Evolutionary conservation across 495 filamentous ascomycete genomes (phyloP).

Genomic region (Aspergillus wentii): DNA sequence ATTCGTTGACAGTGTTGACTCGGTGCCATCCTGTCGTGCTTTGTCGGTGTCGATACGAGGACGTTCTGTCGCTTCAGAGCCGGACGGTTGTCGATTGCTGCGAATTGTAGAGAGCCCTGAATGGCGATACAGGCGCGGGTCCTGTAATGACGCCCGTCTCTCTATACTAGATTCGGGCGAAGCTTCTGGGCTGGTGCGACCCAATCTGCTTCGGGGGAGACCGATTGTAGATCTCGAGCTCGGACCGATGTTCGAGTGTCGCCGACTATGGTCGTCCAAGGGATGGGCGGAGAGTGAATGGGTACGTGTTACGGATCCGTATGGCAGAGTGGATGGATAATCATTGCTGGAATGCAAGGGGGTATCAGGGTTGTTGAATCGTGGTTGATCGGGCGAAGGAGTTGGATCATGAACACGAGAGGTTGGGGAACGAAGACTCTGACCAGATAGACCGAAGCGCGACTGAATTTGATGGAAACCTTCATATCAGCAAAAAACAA

Average conservation of each 20-base stretch:
- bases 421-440: constrained; percentile 33
- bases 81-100: constrained; percentile 43
- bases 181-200: constrained; percentile 34
- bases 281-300: constrained; percentile 46
- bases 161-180: constrained; percentile 39
- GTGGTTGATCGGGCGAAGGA: constrained; percentile 37
- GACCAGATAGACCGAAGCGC: constrained; percentile 37
- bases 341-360: constrained; percentile 39
- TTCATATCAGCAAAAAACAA: constrained; percentile 11
- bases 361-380: constrained; percentile 36
- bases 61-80: constrained; percentile 41
- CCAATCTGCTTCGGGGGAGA: constrained; percentile 32
- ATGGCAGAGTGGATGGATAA: constrained; percentile 33
- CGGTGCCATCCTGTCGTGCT: constrained; percentile 56
- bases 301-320: constrained; percentile 30
- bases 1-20: constrained; percentile 79
- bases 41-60: constrained; percentile 43
- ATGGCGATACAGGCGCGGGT: constrained; percentile 46
- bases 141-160: constrained; percentile 42
- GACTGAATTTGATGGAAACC: constrained; percentile 20
- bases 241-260: constrained; percentile 31
- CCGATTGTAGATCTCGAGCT: constrained; percentile 43
- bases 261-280: constrained; percentile 40
- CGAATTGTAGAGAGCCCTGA: constrained; percentile 49
- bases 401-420: constrained; percentile 31